phyloP scores from a whole-genome alignment of 2,329 filamentous ascomycete genomes.

The Akanthomyces muscarius region DNA sequence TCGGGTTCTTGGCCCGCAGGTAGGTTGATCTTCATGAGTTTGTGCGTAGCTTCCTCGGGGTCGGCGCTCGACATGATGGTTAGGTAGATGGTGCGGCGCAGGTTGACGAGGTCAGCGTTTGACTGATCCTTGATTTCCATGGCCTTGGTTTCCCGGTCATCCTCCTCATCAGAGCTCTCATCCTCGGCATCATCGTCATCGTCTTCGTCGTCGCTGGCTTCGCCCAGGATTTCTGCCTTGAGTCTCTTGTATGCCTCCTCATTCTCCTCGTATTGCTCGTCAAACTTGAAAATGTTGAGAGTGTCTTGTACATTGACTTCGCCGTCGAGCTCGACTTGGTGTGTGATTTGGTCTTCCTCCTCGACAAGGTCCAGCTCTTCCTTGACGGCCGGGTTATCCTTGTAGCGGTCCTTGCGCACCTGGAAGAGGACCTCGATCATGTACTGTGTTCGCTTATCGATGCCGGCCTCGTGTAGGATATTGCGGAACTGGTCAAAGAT shows the following conservation, averaged over 20 bases:
- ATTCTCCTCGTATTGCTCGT: slow-evolving; percentile 83
- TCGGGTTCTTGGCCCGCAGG: slow-evolving; percentile 84
- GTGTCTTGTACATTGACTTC: slow-evolving; percentile 80
- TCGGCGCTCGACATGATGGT: slow-evolving; percentile 97
- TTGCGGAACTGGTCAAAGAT: slow-evolving; percentile 96
- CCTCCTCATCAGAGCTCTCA: slow-evolving; percentile 66
- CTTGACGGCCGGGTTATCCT: slow-evolving; percentile 84
- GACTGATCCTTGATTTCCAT: slow-evolving; percentile 98
- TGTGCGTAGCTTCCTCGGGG: slow-evolving; percentile 95
- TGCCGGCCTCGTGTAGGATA: slow-evolving; percentile 93
- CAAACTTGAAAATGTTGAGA: slow-evolving; percentile 94
- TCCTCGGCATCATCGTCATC: slow-evolving; percentile 63
- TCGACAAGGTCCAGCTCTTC: slow-evolving; percentile 94
- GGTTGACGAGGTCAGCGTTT: slow-evolving; percentile 90
- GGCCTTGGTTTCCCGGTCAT: slow-evolving; percentile 72
- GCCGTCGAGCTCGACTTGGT: slow-evolving; percentile 76
- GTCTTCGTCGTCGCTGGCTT: slow-evolving; percentile 80
- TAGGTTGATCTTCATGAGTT: slow-evolving; percentile 89
- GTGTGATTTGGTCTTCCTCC: slow-evolving; percentile 97
- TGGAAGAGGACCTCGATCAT: slow-evolving; percentile 99
- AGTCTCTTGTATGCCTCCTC: slow-evolving; percentile 86
- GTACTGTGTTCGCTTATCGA: slow-evolving; percentile 98
- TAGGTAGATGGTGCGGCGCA: slow-evolving; percentile 91
- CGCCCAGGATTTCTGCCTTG: slow-evolving; percentile 89
- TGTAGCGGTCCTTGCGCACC: slow-evolving; percentile 92